These are phyloP conservation scores for Peronospora destructor DNA, from an alignment of 352 stramenopile genomes.

Conservation along the genomic window DNA sequence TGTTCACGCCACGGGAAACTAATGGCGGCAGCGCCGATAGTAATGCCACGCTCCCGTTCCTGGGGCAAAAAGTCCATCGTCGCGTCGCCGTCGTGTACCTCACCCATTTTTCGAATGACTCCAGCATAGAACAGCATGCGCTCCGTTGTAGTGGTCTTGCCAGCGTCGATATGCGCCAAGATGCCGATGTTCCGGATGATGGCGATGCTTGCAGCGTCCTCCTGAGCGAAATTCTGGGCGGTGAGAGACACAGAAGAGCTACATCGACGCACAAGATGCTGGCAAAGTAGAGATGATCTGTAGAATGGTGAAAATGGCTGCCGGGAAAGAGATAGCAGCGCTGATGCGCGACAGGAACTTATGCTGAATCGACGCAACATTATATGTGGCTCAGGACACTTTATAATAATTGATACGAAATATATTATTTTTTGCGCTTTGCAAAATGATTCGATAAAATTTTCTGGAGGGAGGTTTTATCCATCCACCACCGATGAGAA, in stretches of 20 bases:
- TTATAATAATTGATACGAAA: constrained; percentile 3
- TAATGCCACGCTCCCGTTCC: constrained; percentile 97
- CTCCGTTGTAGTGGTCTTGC: constrained; percentile 98
- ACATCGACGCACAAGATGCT: constrained; percentile 12
- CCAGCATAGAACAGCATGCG: constrained; percentile 97
- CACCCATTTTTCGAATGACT: constrained; percentile 54
- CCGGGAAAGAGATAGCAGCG: constrained; percentile 10
- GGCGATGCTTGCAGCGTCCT: constrained; percentile 15
- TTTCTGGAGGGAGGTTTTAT: no score
- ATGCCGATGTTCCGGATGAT: constrained; percentile 96
- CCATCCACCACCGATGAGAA: no score
- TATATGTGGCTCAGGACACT: neutral
- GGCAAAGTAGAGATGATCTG: neutral
- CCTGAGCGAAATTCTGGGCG: constrained; percentile 11
- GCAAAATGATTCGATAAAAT: no score
- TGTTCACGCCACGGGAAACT: constrained; percentile 92
- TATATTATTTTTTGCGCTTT: no score
- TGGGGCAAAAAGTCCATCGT: constrained; percentile 85
- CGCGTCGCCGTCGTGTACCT: constrained; percentile 71
- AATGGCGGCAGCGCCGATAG: constrained; percentile 95
- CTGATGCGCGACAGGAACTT: constrained; percentile 2
- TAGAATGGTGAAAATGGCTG: neutral
- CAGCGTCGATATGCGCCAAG: constrained; percentile 98
- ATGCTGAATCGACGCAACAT: constrained; percentile 17
- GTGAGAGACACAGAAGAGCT: constrained; percentile 11